Evolutionary conservation across 202 grass and related monocot species (phyloP).

Genomic region (Zizania palustris): DNA sequence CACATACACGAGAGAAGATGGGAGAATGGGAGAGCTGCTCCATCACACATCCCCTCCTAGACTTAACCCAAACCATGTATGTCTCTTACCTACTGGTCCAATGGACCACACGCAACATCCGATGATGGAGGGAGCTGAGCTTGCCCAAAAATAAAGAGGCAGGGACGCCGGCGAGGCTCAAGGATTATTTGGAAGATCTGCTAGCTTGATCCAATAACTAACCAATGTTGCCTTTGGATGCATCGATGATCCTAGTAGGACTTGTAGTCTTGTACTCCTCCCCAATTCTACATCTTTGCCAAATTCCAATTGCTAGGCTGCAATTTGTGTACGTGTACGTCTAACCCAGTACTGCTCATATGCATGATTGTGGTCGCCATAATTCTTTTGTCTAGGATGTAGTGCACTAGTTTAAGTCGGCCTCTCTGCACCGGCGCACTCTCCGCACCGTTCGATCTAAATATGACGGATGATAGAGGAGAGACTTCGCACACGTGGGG

Average conservation of each 20-base stretch:
- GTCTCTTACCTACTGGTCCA: slow-evolving; percentile 52
- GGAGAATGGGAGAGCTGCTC: slow-evolving; percentile 2
- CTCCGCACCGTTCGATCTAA: no score
- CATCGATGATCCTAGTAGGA: neutral
- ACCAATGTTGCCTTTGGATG: slow-evolving; percentile 15
- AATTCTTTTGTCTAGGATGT: neutral
- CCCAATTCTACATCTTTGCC: neutral
- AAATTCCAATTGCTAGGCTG: neutral
- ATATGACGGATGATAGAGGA: no score
- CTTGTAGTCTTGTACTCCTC: neutral
- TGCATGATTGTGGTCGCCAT: no score
- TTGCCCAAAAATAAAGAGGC: slow-evolving; percentile 59
- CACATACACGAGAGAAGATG: slow-evolving; percentile 36
- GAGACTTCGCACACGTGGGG: no score
- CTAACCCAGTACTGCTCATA: no score
- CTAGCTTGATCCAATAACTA: slow-evolving; percentile 30
- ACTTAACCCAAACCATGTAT: slow-evolving; percentile 56
- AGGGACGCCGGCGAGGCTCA: slow-evolving; percentile 40
- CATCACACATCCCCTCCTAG: slow-evolving; percentile 40
- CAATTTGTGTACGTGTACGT: no score
- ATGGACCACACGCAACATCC: slow-evolving; percentile 35
- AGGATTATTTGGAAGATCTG: slow-evolving; percentile 22
- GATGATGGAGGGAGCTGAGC: no score
- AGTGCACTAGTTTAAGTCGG: no score
- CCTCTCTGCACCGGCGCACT: no score